These are phyloP conservation scores for Senna tora DNA, from an alignment of 306 rosid species.

Conservation along the genomic window DNA sequence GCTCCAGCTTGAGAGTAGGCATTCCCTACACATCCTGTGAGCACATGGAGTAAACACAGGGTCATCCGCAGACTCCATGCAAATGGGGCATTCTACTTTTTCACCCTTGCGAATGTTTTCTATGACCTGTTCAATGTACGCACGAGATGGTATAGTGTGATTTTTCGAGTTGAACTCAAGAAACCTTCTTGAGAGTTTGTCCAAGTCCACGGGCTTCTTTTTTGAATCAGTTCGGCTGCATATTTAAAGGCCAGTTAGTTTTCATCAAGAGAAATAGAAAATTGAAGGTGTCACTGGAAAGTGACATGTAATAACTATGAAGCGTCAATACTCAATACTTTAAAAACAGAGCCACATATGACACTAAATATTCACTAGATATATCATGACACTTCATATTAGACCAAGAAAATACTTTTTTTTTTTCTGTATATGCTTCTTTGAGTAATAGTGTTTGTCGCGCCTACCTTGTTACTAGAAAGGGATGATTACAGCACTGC, in stretches of 20 bases:
- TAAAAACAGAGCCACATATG: too few relatives aligned
- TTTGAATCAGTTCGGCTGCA: neutral
- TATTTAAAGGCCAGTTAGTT: neutral
- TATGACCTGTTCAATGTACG: slow-evolving; percentile 69
- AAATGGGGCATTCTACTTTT: slow-evolving; percentile 69
- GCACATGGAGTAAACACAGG: slow-evolving; percentile 90
- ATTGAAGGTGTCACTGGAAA: neutral
- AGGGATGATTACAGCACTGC: slow-evolving; percentile 91
- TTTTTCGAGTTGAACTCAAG: slow-evolving; percentile 35
- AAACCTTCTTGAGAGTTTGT: slow-evolving; percentile 43
- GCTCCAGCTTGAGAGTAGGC: slow-evolving; percentile 73
- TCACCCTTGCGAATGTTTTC: slow-evolving; percentile 64
- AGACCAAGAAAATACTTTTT: too few relatives aligned
- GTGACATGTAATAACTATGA: too few relatives aligned
- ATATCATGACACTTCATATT: too few relatives aligned
- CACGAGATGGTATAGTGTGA: slow-evolving; percentile 47
- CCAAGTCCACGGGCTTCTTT: slow-evolving; percentile 23
- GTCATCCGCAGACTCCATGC: slow-evolving; percentile 90
- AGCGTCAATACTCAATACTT: too few relatives aligned
- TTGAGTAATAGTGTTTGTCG: too few relatives aligned
- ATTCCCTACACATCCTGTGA: slow-evolving; percentile 87
- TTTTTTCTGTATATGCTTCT: too few relatives aligned
- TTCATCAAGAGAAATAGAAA: neutral
- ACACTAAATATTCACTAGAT: too few relatives aligned
- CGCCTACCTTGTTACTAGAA: slow-evolving; percentile 72